Evolutionary conservation across 495 filamentous ascomycete species (phyloP), one percentile per base, ranked within the genome.

Genomic region (Aspergillus egyptiacus): DNA sequence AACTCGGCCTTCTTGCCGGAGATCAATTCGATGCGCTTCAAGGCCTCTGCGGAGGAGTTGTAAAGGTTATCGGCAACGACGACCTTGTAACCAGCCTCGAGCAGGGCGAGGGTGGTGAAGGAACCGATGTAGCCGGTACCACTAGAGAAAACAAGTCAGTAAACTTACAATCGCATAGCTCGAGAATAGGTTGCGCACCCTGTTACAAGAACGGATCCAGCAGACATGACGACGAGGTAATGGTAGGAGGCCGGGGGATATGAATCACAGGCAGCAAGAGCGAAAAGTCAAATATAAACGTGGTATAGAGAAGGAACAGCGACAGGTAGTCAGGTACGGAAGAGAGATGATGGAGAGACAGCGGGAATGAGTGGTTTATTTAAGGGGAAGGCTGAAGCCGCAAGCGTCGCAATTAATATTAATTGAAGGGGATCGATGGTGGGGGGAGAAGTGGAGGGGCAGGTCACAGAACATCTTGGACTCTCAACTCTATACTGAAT

Each of bases 101-200:
- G 86, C 17, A 98, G 85, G 28, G 90, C 86, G 44, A 98, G 82
- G 47, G 84, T 74, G 44, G 93, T 98, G 79, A 97, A 97, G 32
- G 93, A 98, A 57, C 93, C 93, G 67, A 98, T 98, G 77, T 98
- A 98, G 73, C 93, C 93, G 49, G 89, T 93, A 56, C 93, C 93
- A 74, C 93, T 98, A 65, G 5, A 9, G n/a, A 14, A 27, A 14
- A 11, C 11, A 40, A 27, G 19, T 39, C 23, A 40, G n/a, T 34
- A 34, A 31, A 10, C 14, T 40, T 27, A 8, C 14, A 25, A 17
- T 17, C n/a, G 18, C 28, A 31, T 13, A 28, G 7, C 19, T 11
- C 17, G 18, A 15, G 17, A 5, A 22, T 2, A 27, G 2, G 27
- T 46, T 28, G 24, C 15, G 73, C 86, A 96, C 90, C 90, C 90